These are phyloP conservation scores for Nepenthes mirabilis DNA, from an alignment of 148 eudicot species.

Conservation along the genomic window DNA sequence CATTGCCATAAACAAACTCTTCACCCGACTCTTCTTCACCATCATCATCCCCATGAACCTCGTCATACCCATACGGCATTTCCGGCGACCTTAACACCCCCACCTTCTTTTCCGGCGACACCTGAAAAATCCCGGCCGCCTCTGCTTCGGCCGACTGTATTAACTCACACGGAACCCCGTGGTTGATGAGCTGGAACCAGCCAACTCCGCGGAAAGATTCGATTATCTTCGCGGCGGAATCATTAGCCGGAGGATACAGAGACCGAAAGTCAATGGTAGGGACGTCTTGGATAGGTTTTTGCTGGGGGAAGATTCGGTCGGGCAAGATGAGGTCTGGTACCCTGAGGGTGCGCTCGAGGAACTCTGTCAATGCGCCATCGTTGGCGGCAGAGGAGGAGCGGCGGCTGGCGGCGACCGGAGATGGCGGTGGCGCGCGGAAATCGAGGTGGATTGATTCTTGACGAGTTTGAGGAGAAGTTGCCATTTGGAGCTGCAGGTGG, in stretches of 20 bases:
- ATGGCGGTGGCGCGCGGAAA: constrained; percentile 88
- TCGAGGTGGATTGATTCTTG: constrained; percentile 19
- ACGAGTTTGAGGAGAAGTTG: constrained; percentile 11
- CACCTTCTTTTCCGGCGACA: constrained; percentile 39
- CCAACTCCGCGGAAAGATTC: constrained; percentile 32
- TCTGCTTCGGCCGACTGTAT: constrained; percentile 14
- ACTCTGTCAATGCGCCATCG: constrained; percentile 57
- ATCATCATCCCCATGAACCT: constrained; percentile 29
- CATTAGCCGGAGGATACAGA: constrained; percentile 1
- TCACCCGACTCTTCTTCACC: constrained; percentile 34
- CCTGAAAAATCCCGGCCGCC: constrained; percentile 31
- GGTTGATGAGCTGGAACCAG: constrained; percentile 59
- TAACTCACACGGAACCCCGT: constrained; percentile 36
- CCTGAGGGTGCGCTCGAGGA: constrained; percentile 43
- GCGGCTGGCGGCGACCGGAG: constrained; percentile 63
- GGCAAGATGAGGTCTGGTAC: constrained; percentile 73
- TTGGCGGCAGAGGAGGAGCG: constrained; percentile 50
- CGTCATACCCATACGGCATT: constrained; percentile 51
- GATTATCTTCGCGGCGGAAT: background rate
- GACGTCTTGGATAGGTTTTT: constrained; percentile 26
- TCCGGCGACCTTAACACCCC: constrained; percentile 29
- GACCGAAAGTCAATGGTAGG: constrained; percentile 32
- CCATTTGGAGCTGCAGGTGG: constrained; percentile 4
- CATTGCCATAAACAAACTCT: constrained; percentile 63
- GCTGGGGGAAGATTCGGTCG: constrained; percentile 59